Conservation (phyloP, 331 rosid species). For the Malus hybrid region DNA sequence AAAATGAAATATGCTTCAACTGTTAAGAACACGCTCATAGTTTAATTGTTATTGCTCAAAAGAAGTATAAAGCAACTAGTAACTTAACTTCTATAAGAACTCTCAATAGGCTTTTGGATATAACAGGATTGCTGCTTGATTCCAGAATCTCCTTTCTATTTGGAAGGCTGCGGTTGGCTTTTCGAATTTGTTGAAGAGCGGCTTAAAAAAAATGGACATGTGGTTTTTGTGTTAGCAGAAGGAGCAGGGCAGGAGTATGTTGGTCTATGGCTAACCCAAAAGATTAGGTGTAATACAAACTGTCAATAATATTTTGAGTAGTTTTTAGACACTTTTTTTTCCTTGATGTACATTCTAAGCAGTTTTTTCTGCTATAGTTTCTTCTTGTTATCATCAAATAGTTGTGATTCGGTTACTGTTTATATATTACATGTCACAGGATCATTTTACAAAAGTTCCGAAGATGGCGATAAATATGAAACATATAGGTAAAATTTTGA, state of each 20-base stretch:
- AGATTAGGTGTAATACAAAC: constrained; percentile 47
- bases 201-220: constrained; percentile 83
- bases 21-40: not conserved
- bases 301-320: not conserved
- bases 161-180: constrained; percentile 87
- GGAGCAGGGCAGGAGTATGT: constrained; percentile 91
- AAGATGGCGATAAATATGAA: constrained; percentile 78
- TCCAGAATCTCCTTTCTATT: constrained; percentile 94
- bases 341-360: constrained; percentile 5
- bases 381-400: not conserved
- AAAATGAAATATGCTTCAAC: not conserved
- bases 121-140: constrained; percentile 97
- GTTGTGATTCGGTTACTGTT: constrained; percentile 6
- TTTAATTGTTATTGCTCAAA: constrained; percentile 12
- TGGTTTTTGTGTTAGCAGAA: constrained; percentile 91
- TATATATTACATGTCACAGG: constrained; percentile 33
- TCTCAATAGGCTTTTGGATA: constrained; percentile 27
- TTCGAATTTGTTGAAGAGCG: constrained; percentile 70
- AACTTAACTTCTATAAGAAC: not conserved
- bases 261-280: constrained; percentile 76
- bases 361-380: not conserved
- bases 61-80: not conserved
- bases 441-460: constrained; percentile 48
- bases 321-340: constrained; percentile 3
- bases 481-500: constrained; percentile 64